Percentiles rank a stretch among this genome's conserved stretches.
Conservation (phyloP, 176 grass and related monocot genomes). For the Elaeis guineensis region DNA sequence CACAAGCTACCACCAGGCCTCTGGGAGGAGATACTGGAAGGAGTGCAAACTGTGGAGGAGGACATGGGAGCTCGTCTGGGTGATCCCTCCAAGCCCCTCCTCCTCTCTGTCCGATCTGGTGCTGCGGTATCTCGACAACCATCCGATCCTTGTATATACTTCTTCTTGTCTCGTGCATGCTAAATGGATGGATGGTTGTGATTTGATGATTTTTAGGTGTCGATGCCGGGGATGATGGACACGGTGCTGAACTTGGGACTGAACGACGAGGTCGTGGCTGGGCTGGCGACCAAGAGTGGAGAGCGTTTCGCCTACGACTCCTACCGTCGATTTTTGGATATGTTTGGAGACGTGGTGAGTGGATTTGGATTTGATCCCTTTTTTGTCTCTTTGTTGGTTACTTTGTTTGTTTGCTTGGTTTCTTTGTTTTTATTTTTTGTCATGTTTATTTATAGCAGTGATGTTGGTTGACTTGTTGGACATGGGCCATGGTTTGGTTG, state of each 20-base stretch:
- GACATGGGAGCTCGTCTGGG: conserved; percentile 73
- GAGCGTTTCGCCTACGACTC: conserved; percentile 96
- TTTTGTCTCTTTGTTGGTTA: too few relatives aligned
- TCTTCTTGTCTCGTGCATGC: not conserved
- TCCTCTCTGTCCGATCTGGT: conserved; percentile 95
- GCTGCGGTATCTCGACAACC: conserved; percentile 42
- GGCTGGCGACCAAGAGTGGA: conserved; percentile 76
- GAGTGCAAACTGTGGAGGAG: conserved; percentile 61
- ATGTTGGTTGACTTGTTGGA: too few relatives aligned
- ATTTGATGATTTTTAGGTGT: conserved; percentile 24
- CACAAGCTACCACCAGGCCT: conserved; percentile 42
- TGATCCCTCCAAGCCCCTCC: conserved; percentile 61
- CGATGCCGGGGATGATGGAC: conserved; percentile 99
- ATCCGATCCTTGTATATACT: not conserved
- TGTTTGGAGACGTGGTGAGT: conserved; percentile 96
- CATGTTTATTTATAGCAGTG: too few relatives aligned
- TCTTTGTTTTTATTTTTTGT: too few relatives aligned
- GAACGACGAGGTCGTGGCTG: conserved; percentile 73
- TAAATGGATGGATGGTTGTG: not conserved
- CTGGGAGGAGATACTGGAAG: conserved; percentile 82
- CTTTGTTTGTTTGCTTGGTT: too few relatives aligned
- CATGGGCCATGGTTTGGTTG: too few relatives aligned
- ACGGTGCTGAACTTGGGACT: conserved; percentile 96
- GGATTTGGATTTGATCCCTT: not conserved
- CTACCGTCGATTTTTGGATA: conserved; percentile 89